Evolutionary conservation across 306 rosid species (phyloP).

Genomic region (Psophocarpus tetragonolobus): DNA sequence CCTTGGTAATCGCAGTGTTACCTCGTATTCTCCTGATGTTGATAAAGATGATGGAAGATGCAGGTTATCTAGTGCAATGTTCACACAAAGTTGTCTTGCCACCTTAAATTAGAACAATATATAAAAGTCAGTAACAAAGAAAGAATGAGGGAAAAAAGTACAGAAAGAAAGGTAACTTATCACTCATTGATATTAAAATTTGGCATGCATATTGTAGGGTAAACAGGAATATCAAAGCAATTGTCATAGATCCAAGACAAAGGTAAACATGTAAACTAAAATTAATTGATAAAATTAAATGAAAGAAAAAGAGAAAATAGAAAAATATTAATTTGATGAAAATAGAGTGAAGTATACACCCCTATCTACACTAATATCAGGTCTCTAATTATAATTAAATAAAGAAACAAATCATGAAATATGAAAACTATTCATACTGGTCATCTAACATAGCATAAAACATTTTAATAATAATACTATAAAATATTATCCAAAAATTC

Average conservation of each 20-base stretch:
- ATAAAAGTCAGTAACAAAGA: conserved; percentile 13
- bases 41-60: conserved; percentile 62
- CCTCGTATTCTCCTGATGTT: conserved; percentile 73
- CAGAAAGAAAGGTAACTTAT: no score
- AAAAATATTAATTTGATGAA: no score
- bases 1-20: conserved; percentile 80
- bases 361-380: no score
- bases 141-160: background rate
- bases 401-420: no score
- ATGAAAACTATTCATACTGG: no score
- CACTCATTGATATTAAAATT: no score
- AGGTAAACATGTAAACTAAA: background rate
- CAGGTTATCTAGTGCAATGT: conserved; percentile 46
- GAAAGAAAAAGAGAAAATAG: no score
- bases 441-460: no score
- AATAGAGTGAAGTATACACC: no score
- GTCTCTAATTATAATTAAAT: no score
- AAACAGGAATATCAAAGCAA: background rate
- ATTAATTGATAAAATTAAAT: background rate
- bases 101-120: conserved; percentile 52
- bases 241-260: background rate
- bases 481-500: no score
- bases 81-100: conserved; percentile 75
- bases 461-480: no score
- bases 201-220: background rate